Evolutionary conservation across 2,329 filamentous ascomycete genomes (phyloP), one percentile per base, ranked within the genome.

Genomic region (Canariomyces notabilis): DNA sequence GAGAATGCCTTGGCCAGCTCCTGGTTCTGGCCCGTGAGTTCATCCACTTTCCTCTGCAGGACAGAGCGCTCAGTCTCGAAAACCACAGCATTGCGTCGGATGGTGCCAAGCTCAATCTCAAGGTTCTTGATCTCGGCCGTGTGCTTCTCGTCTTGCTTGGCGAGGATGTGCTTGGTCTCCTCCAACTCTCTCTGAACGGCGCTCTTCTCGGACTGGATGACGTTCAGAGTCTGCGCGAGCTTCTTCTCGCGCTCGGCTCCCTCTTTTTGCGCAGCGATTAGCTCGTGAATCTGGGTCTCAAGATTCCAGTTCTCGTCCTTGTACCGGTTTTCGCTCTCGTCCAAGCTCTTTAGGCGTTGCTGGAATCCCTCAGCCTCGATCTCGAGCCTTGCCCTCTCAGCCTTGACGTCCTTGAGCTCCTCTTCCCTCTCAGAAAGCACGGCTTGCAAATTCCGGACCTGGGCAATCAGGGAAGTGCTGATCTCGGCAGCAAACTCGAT

Each of bases 251-350:
- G 85, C 61, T 93, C 89, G 12, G 82, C 73, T 1, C 86, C 79
- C 37, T 95, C 88, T 61, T 83, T 88, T 52, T 85, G 78, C 14
- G 79, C 75, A 6, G 84, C 77, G 42, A 86, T 76, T 34, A 91
- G 73, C 53, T 97, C 90, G 59, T 95, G 93, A 18, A 94, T 77
- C 58, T 89, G 87, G 0, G 90, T 95, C 66, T 98, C 93, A 31
- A 98, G 76, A 53, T 87, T 91, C 93, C 93, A 98, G 64, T 97
- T 98, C 66, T 97, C 93, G 61, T 98, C 93, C 68, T 96, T 97
- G 71, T 95, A 95, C 42, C 88, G 84, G 60, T 94, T 86, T 65
- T 98, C 93, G 63, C 87, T 95, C 67, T 98, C 93, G 58, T 96
- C 90, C 33, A 96, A 73, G 6, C 79, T 78, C 61, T 87, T 85